Base-by-base conservation (phyloP, 345 rosid genomes). In the Carallia brachiata region DNA sequence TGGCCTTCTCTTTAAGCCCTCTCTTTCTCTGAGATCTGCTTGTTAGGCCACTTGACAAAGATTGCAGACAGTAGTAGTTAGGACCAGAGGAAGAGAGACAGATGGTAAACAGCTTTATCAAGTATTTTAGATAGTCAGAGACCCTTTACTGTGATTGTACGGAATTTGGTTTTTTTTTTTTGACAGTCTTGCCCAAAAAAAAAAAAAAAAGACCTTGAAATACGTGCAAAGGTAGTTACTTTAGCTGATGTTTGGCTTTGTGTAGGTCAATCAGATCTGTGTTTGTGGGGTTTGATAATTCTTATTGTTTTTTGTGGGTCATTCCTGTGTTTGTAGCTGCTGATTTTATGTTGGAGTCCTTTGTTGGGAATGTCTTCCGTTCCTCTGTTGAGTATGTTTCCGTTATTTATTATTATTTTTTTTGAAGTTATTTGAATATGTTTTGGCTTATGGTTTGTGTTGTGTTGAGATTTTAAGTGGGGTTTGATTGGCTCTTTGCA, bases 181-280 rank as follows among this genome's bases (percentile, higher is more conserved):
- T 72, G 47, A 64, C 52, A 44, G 61, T 61, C 34, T 64, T 79
- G 40, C 36, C 34, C n/a, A n/a, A n/a, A n/a, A n/a, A n/a, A n/a
- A n/a, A n/a, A 23, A 23, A 23, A 23, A 19, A 13, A 36, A 60
- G 60, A 47, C 67, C 67, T 74, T 59, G 65, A 23, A 36, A 59
- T 72, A 71, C 78, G 66, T 78, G 56, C 10, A 55, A 55, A 55
- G 59, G 27, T 55, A n/a, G 16, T 55, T 55, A n/a, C 32, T 55
- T 55, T 23, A 55, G 69, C 65, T 62, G 70, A 67, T 66, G 52
- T 2, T 15, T 27, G 48, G 28, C 7, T 32, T 50, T 16, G 5
- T 50, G 58, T 36, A 23, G 40, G 47, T 63, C 55, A 73, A 75
- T 81, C 83, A 65, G 82, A 86, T 78, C 82, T 57, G 48, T 73